Base-by-base conservation (phyloP, 1,284 basidiomycete genomes). In the Coniferiporia sulphurascens region DNA sequence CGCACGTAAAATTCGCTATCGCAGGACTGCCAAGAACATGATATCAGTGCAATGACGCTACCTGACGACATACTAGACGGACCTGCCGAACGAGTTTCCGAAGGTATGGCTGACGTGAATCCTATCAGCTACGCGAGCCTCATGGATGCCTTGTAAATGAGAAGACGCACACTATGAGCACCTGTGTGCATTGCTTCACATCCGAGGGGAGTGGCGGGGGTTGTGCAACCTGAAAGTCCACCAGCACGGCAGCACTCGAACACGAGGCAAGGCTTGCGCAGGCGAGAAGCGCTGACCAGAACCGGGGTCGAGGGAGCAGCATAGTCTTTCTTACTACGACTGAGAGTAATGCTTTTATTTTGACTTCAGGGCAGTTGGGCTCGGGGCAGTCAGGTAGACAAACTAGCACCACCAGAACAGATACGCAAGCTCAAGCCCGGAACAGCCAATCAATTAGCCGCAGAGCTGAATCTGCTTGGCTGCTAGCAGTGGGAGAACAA, bases 201-300 rank as follows among this genome's bases (percentile, higher is more conserved):
- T 79, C 73, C 50, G 72, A 69, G 12, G 87, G 86, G 21, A 89
- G 72, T 4, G 83, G 79, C 15, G 84, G 85, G 7, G 87, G 86
- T 64, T 89, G 82, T 5, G 83, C 75, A 57, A 89, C 86, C 69
- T 89, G 87, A 68, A 90, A 90, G 69, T 89, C 78, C 27, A 85
- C 81, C 12, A 89, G 76, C 15, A 78, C 79, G 36, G 75, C 70
- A 15, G 78, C 75, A 22, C 60, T 65, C n/a, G 65, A 65, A 6
- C 65, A 57, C 27, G 53, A 59, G 12, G 65, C 61, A 22, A 59
- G 38, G 21, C 46, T 10, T 17, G 9, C 17, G 44, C 44, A 46
- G 8, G 44, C 44, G 19, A 46, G 17, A 9, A 46, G 44, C 44
- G 8, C 15, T 17, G 44, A 19, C 44, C 44, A 46, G 44, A 46